Conservation (phyloP, 2,329 filamentous ascomycete genomes). For the Fusarium bactridioides region DNA sequence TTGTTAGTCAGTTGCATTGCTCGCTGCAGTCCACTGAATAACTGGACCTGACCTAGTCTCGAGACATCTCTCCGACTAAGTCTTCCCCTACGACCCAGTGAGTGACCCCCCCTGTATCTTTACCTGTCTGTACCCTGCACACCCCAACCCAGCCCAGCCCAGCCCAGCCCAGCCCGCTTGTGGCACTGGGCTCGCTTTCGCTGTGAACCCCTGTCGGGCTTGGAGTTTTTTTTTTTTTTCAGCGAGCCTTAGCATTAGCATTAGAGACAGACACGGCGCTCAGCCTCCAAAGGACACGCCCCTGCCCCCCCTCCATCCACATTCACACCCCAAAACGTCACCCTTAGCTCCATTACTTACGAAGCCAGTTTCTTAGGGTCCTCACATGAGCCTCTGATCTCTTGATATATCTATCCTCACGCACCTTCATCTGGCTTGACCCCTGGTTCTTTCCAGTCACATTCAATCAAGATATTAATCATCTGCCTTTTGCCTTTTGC, state of each 20-base stretch:
- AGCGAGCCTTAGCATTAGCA: not conserved
- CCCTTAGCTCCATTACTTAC: conserved; percentile 44
- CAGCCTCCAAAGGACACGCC: conserved; percentile 51
- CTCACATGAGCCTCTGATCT: conserved; percentile 45
- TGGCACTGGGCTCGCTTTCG: conserved; percentile 23
- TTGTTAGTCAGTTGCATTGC: not conserved
- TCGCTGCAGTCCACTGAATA: not conserved
- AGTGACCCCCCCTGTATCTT: conserved; percentile 3
- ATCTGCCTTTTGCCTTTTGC: conserved; percentile 21
- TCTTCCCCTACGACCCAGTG: conserved; percentile 13
- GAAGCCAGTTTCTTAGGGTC: conserved; percentile 43
- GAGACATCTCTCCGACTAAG: conserved; percentile 31
- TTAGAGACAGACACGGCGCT: conserved; percentile 35
- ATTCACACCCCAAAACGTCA: conserved; percentile 50
- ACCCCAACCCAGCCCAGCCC: not conserved
- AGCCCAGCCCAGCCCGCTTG: conserved; percentile 22
- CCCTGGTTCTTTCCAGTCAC: conserved; percentile 35
- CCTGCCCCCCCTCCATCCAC: not conserved
- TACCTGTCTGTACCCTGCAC: conserved; percentile 12
- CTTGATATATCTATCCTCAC: conserved; percentile 43
- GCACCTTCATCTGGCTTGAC: conserved; percentile 23
- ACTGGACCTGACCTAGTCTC: conserved; percentile 26
- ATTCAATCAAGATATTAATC: conserved; percentile 25
- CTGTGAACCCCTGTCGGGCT: conserved; percentile 19
- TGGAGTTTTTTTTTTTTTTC: not conserved